These are phyloP conservation scores for Dipodascus albidus DNA, from an alignment of 805 yeast genomes.

Conservation along the genomic window DNA sequence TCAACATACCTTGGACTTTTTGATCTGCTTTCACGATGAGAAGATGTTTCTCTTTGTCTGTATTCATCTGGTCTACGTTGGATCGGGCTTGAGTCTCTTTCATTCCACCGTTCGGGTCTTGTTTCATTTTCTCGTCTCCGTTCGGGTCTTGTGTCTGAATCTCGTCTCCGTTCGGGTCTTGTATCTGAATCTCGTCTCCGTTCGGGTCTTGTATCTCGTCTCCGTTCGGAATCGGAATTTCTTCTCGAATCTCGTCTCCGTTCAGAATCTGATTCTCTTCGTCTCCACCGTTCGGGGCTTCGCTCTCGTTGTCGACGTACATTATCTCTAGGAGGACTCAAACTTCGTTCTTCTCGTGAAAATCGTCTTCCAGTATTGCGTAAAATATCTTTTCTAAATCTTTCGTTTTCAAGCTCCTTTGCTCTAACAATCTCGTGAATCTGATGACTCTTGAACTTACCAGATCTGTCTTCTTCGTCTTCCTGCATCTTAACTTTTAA, in stretches of 20 bases:
- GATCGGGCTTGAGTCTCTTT: too few species aligned
- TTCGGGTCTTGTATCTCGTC: background rate
- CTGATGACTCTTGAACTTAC: conserved; percentile 7
- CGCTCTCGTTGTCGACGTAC: conserved; percentile 2
- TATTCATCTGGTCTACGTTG: too few species aligned
- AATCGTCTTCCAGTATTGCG: background rate
- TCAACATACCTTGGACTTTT: too few species aligned
- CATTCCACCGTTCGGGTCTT: too few species aligned
- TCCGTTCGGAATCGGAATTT: background rate
- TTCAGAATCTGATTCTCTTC: background rate
- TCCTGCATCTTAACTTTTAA: conserved; percentile 8
- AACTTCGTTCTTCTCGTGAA: background rate
- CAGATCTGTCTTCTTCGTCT: conserved; percentile 2
- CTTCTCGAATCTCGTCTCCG: background rate
- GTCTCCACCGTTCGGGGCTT: conserved; percentile 1
- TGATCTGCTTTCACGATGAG: too few species aligned
- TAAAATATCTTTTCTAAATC: conserved; percentile 14
- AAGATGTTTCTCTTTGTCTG: too few species aligned
- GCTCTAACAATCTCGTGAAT: conserved; percentile 13
- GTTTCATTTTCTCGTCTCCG: background rate
- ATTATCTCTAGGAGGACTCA: background rate
- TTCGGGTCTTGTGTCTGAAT: background rate
- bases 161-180: background rate
- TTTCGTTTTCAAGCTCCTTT: conserved; percentile 11
- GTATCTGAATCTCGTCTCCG: background rate